Evolutionary conservation across 169 alveolate genomes (phyloP).

Genomic region (Plasmodium malariae): DNA sequence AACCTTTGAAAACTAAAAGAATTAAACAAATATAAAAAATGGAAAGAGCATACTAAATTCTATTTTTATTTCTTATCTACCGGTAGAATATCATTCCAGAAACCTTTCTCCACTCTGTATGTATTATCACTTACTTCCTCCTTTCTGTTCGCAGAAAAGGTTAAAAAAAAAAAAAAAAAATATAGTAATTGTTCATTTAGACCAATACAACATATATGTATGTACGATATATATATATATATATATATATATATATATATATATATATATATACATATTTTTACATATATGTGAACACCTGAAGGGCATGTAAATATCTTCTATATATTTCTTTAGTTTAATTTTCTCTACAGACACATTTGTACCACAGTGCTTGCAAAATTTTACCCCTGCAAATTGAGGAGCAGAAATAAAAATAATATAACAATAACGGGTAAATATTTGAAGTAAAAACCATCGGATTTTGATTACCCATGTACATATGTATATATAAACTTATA

Average conservation of each 20-base stretch:
- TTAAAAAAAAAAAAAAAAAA: constrained; percentile 18
- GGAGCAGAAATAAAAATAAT: constrained; percentile 3
- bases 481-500: background rate
- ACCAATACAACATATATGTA: constrained; percentile 23
- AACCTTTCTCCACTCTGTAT: constrained; percentile 56
- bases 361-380: constrained; percentile 67
- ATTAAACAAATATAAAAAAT: background rate
- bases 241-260: background rate
- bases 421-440: too few species aligned
- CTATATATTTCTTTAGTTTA: constrained; percentile 66
- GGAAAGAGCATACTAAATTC: background rate
- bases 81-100: constrained; percentile 60
- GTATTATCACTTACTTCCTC: constrained; percentile 73
- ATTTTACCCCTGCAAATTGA: constrained; percentile 35
- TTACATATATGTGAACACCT: constrained; percentile 1
- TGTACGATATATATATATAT: constrained; percentile 50
- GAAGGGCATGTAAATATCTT: constrained; percentile 69
- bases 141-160: constrained; percentile 6
- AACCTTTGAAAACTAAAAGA: background rate
- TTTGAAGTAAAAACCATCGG: too few species aligned
- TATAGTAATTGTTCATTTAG: constrained; percentile 28
- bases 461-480: background rate
- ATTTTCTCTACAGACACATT: constrained; percentile 60
- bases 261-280: background rate
- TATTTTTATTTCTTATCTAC: constrained; percentile 15